Conservation (phyloP, 2,329 filamentous ascomycete species). For the Trichoderma afroharzianum region DNA sequence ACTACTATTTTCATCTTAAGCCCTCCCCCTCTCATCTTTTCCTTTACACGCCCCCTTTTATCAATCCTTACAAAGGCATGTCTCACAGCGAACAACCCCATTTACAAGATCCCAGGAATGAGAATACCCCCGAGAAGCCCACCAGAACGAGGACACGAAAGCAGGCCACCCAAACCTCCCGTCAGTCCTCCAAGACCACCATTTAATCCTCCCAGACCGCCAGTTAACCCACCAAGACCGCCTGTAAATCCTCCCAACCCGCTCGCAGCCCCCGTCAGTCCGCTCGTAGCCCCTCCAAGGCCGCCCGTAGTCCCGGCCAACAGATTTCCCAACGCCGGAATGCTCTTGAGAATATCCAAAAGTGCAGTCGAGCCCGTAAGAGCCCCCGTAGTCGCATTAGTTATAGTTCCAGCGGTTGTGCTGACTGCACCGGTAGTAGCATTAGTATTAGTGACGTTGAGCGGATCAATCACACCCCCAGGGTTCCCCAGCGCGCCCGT, state of each 20-base stretch:
- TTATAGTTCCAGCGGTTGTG: background rate
- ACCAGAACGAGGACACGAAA: background rate
- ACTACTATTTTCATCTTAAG: background rate
- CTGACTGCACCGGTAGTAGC: background rate
- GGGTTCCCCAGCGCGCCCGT: background rate
- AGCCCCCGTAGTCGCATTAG: background rate
- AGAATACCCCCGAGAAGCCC: slow-evolving; percentile 7
- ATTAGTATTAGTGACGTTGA: background rate
- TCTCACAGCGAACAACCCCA: background rate
- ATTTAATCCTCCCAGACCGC: background rate
- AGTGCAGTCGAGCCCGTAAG: background rate
- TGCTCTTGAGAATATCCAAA: background rate
- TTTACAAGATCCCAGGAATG: slow-evolving; percentile 10
- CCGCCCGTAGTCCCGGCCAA: background rate
- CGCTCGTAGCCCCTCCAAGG: background rate
- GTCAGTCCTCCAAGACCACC: background rate
- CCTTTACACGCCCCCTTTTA: background rate
- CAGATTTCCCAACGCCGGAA: background rate
- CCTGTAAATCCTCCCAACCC: background rate
- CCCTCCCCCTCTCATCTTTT: background rate
- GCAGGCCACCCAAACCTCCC: background rate
- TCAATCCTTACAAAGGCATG: background rate
- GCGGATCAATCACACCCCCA: background rate
- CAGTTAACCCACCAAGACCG: background rate
- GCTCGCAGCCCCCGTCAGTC: background rate